Conservation (phyloP, 2,329 filamentous ascomycete species). For the Aspergillus sp. region DNA sequence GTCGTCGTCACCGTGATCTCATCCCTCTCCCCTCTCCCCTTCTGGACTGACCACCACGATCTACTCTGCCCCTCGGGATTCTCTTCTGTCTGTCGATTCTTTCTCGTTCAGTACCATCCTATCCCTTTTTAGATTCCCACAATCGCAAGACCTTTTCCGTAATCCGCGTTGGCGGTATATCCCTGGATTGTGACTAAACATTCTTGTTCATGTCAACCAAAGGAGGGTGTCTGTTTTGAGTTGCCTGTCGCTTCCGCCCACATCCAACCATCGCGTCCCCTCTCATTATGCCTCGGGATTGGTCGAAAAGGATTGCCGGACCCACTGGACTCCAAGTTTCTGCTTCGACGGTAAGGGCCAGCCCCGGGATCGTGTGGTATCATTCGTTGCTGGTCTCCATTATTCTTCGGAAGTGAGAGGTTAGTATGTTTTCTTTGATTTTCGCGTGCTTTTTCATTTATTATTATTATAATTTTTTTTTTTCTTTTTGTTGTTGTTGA, state of each 20-base stretch:
- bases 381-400: constrained; percentile 8
- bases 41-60: background rate
- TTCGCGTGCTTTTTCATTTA: background rate
- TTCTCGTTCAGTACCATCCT: too few relatives aligned
- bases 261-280: constrained; percentile 10
- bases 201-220: constrained; percentile 4
- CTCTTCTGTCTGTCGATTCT: background rate
- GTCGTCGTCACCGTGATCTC: constrained; percentile 41
- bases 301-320: constrained; percentile 17
- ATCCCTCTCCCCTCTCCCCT: constrained; percentile 15
- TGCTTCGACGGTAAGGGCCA: constrained; percentile 17
- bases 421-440: constrained; percentile 3
- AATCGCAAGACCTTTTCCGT: background rate
- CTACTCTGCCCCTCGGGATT: background rate
- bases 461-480: background rate
- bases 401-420: constrained; percentile 3
- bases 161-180: background rate
- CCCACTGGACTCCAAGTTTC: constrained; percentile 22
- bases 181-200: constrained; percentile 7
- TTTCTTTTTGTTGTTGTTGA: too few relatives aligned
- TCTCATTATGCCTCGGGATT: constrained; percentile 18
- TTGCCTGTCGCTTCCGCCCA: constrained; percentile 13
- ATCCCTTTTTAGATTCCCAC: background rate
- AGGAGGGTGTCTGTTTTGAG: constrained; percentile 7
- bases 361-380: constrained; percentile 11